phyloP scores from a whole-genome alignment of 306 rosid species.

The Nissolia schottii region DNA sequence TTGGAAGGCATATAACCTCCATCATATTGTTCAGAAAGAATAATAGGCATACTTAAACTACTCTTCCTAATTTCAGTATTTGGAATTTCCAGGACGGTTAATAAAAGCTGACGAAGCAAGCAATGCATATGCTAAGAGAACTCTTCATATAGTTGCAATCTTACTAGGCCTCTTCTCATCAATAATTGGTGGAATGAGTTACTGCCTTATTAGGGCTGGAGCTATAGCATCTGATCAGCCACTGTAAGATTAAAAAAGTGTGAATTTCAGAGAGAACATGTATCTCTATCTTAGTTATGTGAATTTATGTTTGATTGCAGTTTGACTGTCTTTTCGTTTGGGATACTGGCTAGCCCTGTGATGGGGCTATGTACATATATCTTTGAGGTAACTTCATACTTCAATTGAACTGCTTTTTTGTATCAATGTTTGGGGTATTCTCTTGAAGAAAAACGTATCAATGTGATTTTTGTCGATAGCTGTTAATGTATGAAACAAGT shows the following conservation, averaged over 20 bases:
- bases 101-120: slow-evolving; percentile 44
- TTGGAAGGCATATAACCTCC: slow-evolving; percentile 14
- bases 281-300: not conserved
- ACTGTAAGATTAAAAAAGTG: slow-evolving; percentile 47
- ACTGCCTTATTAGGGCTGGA: slow-evolving; percentile 71
- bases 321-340: slow-evolving; percentile 66
- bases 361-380: slow-evolving; percentile 51
- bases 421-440: not conserved
- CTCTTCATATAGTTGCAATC: slow-evolving; percentile 39
- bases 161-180: slow-evolving; percentile 62
- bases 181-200: slow-evolving; percentile 66
- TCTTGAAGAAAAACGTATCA: not conserved
- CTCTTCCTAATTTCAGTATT: slow-evolving; percentile 22
- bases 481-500: not conserved
- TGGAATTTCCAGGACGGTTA: slow-evolving; percentile 50
- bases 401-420: not conserved
- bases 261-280: slow-evolving; percentile 8
- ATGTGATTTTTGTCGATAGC: not conserved
- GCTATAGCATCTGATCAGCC: slow-evolving; percentile 81
- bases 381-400: slow-evolving; percentile 52
- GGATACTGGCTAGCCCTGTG: slow-evolving; percentile 56
- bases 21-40: slow-evolving; percentile 5
- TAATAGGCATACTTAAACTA: slow-evolving; percentile 4
- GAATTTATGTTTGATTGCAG: slow-evolving; percentile 38
- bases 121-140: slow-evolving; percentile 26